Evolutionary conservation across 495 filamentous ascomycete genomes (phyloP), one percentile per base, ranked within the genome.

Genomic region (Staphylotrichum longicolle): DNA sequence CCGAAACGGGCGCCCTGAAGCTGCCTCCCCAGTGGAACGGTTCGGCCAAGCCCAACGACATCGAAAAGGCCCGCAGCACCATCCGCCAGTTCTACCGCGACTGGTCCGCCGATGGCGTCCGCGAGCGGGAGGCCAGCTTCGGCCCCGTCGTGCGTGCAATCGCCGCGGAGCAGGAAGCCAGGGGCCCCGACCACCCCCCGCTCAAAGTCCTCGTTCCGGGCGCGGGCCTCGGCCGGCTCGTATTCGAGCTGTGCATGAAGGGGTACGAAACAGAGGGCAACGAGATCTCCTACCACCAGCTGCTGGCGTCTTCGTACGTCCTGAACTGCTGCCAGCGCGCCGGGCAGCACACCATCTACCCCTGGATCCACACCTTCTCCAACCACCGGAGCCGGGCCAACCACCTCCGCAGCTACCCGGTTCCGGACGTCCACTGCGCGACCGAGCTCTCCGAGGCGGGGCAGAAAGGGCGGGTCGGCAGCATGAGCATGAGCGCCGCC

Each of bases 31-130:
- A 84, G 42, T 93, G 91, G 88, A 77, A 80, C 54, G 85, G 82
- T 11, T 75, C 78, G 40, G 85, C 91, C 5, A 92, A 84, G 27
- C 67, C 80, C 27, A 75, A 76, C 4, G 93, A 97, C 70, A 66
- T 95, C 51, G 91, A 94, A 66, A 99, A 97, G 73, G 94, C 93
- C 15, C 82, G 88, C 63, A 93, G 89, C 54, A 96, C 91, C 7
- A 79, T 99, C 53, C 82, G 91, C 27, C 94, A 99, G 70, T 89
- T 99, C 68, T 97, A 91, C 70, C 89, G 94, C 6, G 94, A 99
- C 72, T 99, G 94, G 94, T 91, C 90, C 45, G 81, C 79, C 8
- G 93, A 89, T 66, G 94, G 93, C 4, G 74, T 71, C 20, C 57
- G 70, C 0, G 94, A 99, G 75, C 80, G 95, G 5, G 77, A 83